A percentile compares a stretch with the other conserved stretches of the same genome.
These are phyloP conservation scores for Ceriops tagal DNA, from an alignment of 345 rosid species.

Conservation along the genomic window DNA sequence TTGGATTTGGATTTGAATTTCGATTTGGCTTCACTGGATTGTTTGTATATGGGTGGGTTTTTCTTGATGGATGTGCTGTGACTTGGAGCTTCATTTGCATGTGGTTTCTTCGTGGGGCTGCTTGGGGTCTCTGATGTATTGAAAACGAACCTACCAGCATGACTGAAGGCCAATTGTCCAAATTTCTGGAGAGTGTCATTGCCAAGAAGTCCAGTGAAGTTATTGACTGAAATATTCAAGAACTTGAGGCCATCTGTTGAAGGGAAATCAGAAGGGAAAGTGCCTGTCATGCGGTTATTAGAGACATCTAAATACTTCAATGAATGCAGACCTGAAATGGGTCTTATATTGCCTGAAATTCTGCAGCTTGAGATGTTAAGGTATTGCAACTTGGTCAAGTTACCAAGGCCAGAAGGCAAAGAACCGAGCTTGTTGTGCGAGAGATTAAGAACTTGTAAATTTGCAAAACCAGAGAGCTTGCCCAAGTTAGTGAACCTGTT, in stretches of 20 bases:
- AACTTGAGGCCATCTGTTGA: constrained; percentile 40
- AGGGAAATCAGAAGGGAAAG: constrained; percentile 81
- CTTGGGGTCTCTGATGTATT: constrained; percentile 19
- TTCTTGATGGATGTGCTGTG: constrained; percentile 13
- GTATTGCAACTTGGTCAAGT: constrained; percentile 40
- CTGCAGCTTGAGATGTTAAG: constrained; percentile 69
- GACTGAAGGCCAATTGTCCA: constrained; percentile 64
- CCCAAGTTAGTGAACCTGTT: constrained; percentile 70
- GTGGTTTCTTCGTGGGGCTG: constrained; percentile 22
- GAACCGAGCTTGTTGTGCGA: constrained; percentile 51
- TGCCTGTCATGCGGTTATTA: constrained; percentile 58
- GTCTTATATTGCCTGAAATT: constrained; percentile 46
- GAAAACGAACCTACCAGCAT: constrained; percentile 46
- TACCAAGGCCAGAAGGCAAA: constrained; percentile 51
- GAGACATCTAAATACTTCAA: constrained; percentile 69
- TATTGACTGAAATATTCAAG: constrained; percentile 67
- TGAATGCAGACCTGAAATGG: constrained; percentile 46
- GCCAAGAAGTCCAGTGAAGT: constrained; percentile 53
- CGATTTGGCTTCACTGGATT: constrained; percentile 18
- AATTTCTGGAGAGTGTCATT: constrained; percentile 42
- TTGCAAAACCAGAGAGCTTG: constrained; percentile 50
- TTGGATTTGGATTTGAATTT: constrained; percentile 23
- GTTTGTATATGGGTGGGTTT: background rate
- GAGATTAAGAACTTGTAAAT: constrained; percentile 52
- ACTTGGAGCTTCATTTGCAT: constrained; percentile 7